Evolutionary conservation across 441 rosid species (phyloP).

Genomic region (Capsella rubella): DNA sequence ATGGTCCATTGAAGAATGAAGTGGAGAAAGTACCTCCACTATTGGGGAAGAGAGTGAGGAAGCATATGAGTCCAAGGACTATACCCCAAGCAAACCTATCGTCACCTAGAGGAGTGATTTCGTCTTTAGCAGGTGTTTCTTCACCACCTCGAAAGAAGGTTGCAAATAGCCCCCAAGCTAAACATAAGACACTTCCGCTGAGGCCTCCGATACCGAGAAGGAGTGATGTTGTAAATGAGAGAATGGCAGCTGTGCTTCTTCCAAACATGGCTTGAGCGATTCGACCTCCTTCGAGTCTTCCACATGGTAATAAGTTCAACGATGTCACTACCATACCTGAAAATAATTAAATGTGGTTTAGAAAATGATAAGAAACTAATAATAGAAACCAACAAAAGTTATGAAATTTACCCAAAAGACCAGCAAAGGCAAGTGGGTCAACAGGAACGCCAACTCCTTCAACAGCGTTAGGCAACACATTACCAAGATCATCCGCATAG

Average conservation of each 20-base stretch:
- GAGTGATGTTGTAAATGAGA: slow-evolving; percentile 81
- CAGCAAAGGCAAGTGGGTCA: slow-evolving; percentile 95
- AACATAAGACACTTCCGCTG: slow-evolving; percentile 85
- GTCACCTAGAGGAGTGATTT: slow-evolving; percentile 73
- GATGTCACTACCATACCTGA: slow-evolving; percentile 96
- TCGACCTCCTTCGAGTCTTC: slow-evolving; percentile 93
- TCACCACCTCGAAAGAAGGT: slow-evolving; percentile 94
- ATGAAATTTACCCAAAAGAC: slow-evolving; percentile 72
- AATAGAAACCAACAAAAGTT: neutral
- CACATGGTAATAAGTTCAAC: slow-evolving; percentile 87
- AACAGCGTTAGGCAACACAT: slow-evolving; percentile 87
- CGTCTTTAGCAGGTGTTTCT: slow-evolving; percentile 86
- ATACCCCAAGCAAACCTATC: slow-evolving; percentile 85
- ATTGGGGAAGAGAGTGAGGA: slow-evolving; percentile 90
- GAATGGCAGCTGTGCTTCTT: slow-evolving; percentile 69
- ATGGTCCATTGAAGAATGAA: slow-evolving; percentile 73
- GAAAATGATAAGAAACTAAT: neutral
- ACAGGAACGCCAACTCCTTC: slow-evolving; percentile 93
- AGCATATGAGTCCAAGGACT: slow-evolving; percentile 80
- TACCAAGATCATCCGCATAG: slow-evolving; percentile 87
- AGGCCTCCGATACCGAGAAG: slow-evolving; percentile 79
- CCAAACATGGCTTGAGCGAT: slow-evolving; percentile 93
- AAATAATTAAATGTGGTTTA: neutral
- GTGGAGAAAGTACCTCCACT: slow-evolving; percentile 89
- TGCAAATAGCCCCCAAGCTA: slow-evolving; percentile 90